These are phyloP conservation scores for Eruca vesicaria DNA, from an alignment of 441 rosid genomes.

Conservation along the genomic window DNA sequence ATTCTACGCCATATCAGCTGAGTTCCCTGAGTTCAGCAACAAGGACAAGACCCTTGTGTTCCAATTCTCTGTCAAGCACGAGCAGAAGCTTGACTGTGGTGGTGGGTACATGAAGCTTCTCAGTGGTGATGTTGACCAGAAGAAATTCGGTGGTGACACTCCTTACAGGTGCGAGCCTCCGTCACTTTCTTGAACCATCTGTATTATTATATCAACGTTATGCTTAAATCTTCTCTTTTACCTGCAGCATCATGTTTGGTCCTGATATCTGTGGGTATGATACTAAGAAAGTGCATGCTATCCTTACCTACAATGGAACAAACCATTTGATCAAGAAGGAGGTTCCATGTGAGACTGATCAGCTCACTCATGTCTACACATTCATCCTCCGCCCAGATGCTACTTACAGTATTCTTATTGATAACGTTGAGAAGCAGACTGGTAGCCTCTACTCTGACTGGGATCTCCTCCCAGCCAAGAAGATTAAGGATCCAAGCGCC, in stretches of 20 bases:
- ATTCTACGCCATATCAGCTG: slow-evolving; percentile 93
- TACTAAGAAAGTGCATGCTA: slow-evolving; percentile 96
- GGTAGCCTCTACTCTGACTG: slow-evolving; percentile 87
- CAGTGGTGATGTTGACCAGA: slow-evolving; percentile 75
- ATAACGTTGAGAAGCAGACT: slow-evolving; percentile 81
- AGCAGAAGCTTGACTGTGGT: slow-evolving; percentile 97
- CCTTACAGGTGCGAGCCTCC: slow-evolving; percentile 62
- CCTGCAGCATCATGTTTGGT: slow-evolving; percentile 92
- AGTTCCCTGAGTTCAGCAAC: slow-evolving; percentile 86
- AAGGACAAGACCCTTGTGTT: slow-evolving; percentile 84
- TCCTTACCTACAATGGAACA: slow-evolving; percentile 68
- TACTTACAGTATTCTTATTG: slow-evolving; percentile 82
- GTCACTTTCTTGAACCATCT: neutral
- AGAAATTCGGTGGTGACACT: slow-evolving; percentile 90
- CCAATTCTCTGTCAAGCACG: slow-evolving; percentile 90
- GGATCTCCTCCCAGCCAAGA: slow-evolving; percentile 85
- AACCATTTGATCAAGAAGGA: slow-evolving; percentile 95
- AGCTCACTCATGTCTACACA: slow-evolving; percentile 83
- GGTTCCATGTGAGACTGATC: slow-evolving; percentile 94
- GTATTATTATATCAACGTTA: neutral
- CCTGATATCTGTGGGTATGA: slow-evolving; percentile 95
- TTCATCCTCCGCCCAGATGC: slow-evolving; percentile 84
- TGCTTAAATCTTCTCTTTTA: neutral
- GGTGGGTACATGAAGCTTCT: slow-evolving; percentile 98
- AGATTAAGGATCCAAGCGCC: slow-evolving; percentile 87